Conservation (phyloP, 2,329 filamentous ascomycete species). For the Fusarium avenaceum region DNA sequence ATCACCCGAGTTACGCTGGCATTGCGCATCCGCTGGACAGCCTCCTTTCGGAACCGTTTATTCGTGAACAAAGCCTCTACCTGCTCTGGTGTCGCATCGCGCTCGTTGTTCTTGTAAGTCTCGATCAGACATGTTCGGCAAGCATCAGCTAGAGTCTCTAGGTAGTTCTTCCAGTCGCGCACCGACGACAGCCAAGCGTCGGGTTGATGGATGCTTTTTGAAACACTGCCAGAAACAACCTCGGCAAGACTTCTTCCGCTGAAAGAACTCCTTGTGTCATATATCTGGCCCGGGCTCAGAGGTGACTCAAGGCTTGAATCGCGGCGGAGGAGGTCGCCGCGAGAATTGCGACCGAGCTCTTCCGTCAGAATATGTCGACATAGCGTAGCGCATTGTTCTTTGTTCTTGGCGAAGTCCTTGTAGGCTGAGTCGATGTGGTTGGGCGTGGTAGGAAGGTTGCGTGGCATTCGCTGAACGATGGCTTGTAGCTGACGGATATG, state of each 20-base stretch:
- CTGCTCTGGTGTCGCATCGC: slow-evolving; percentile 59
- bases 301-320: slow-evolving; percentile 52
- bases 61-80: slow-evolving; percentile 60
- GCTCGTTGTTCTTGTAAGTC: slow-evolving; percentile 62
- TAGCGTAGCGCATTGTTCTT: slow-evolving; percentile 57
- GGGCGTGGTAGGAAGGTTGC: slow-evolving; percentile 51
- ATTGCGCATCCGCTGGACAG: slow-evolving; percentile 62
- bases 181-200: slow-evolving; percentile 57
- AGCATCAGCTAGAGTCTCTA: slow-evolving; percentile 59
- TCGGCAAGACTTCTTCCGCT: slow-evolving; percentile 55
- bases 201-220: slow-evolving; percentile 43
- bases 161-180: slow-evolving; percentile 60
- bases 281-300: slow-evolving; percentile 49
- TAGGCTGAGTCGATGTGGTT: slow-evolving; percentile 60
- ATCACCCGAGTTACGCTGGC: slow-evolving; percentile 59
- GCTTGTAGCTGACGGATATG: slow-evolving; percentile 55
- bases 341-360: slow-evolving; percentile 52
- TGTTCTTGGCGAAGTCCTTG: slow-evolving; percentile 59
- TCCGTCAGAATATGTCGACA: slow-evolving; percentile 59
- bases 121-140: slow-evolving; percentile 58
- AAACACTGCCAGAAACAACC: slow-evolving; percentile 47
- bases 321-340: slow-evolving; percentile 46
- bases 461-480: slow-evolving; percentile 54
- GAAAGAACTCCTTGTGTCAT: slow-evolving; percentile 56
- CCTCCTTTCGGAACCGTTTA: slow-evolving; percentile 57